phyloP scores from a whole-genome alignment of 2,329 filamentous ascomycete genomes.

The Bisporella sp. region DNA sequence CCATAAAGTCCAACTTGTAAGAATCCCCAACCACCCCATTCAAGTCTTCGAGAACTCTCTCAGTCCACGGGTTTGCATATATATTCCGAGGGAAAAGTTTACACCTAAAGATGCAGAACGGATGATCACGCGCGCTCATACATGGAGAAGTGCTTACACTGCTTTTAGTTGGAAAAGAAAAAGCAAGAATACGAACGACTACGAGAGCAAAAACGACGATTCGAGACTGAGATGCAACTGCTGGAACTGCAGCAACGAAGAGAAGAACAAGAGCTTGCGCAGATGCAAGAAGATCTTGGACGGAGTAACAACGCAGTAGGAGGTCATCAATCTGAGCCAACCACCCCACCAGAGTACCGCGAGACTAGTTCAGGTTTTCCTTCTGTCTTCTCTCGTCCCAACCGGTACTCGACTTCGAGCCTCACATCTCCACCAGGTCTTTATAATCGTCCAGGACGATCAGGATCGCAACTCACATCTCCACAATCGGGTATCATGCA shows the following conservation, averaged over 20 bases:
- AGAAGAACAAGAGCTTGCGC: constrained; percentile 76
- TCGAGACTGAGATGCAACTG: constrained; percentile 87
- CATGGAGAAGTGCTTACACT: constrained; percentile 30
- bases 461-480: constrained; percentile 74
- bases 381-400: constrained; percentile 73
- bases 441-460: constrained; percentile 66
- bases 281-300: constrained; percentile 74
- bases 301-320: constrained; percentile 39
- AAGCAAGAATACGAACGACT: constrained; percentile 88
- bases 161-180: constrained; percentile 78
- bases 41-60: not conserved
- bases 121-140: no score
- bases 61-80: no score
- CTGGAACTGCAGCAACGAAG: constrained; percentile 78
- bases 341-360: constrained; percentile 88
- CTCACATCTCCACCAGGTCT: constrained; percentile 74
- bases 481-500: constrained; percentile 60
- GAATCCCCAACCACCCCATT: constrained; percentile 24
- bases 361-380: constrained; percentile 67
- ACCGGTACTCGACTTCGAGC: constrained; percentile 84
- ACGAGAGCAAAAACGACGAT: constrained; percentile 79
- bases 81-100: no score
- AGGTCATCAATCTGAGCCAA: constrained; percentile 87
- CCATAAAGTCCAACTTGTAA: constrained; percentile 72
- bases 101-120: not conserved